Evolutionary conservation across 2,329 filamentous ascomycete species (phyloP), one percentile per base, ranked within the genome.

Genomic region (Thelonectria blattea): DNA sequence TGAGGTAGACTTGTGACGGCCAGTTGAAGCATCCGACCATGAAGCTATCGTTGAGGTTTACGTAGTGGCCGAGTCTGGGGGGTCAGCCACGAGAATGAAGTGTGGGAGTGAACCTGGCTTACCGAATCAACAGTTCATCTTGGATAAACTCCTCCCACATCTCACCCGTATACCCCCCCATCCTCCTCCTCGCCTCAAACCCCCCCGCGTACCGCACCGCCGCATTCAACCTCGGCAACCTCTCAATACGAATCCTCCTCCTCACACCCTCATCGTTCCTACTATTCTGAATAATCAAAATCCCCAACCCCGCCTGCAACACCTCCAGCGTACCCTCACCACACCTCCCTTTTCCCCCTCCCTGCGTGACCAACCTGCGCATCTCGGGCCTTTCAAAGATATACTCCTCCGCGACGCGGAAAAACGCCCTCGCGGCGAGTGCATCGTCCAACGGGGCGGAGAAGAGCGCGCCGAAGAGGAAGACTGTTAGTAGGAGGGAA

Each of bases 121-220:
- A 59, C 60, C 60, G 51, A 11, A 62, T 59, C 14, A 30, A 30
- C 5, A 47, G 42, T 32, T 62, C 60, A 1, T 45, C n/a, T 6
- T 56, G n/a, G 11, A 62, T 46, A 47, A 62, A 62, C 15, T 56
- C n/a, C 3, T 45, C 24, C 51, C 56, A 62, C 7, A 45, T 46
- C 1, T n/a, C 46, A 14, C 12, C 48, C 2, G 52, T 48, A 37
- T 62, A 56, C 12, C 46, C 52, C 3, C 17, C 15, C 10, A 59
- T 41, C 2, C 34, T 27, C 11, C 32, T 52, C 8, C 32, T 34
- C 41, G 56, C 46, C 14, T 27, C 22, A 7, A 62, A 39, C 5
- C 30, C 39, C 14, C 60, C 60, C 7, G 56, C 45, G 12, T 48
- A 46, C 14, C 53, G 56, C 15, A 58, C 27, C 3, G 56, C 56